phyloP scores from a whole-genome alignment of 2,329 filamentous ascomycete species.

The Lasiodiplodia theobromae region DNA sequence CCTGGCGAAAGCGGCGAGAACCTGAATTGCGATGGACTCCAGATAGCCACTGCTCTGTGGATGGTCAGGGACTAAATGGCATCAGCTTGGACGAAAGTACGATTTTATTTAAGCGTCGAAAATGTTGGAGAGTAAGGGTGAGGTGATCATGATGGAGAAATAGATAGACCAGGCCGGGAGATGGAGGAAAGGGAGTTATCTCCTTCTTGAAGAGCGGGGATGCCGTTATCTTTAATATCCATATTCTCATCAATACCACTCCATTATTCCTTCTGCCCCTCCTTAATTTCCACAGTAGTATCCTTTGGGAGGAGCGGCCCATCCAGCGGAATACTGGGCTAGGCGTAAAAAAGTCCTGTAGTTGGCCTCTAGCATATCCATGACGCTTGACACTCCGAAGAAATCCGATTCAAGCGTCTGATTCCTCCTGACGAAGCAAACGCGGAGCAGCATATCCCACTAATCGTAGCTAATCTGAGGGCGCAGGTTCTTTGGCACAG shows the following conservation, averaged over 20 bases:
- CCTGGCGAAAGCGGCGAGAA: no score
- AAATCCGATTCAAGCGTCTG: slow-evolving; percentile 85
- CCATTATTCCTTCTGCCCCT: slow-evolving; percentile 55
- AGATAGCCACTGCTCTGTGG: no score
- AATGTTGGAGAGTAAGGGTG: no score
- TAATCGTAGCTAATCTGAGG: slow-evolving; percentile 93
- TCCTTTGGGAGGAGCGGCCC: slow-evolving; percentile 54
- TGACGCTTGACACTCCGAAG: slow-evolving; percentile 79
- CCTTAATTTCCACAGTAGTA: slow-evolving; percentile 60
- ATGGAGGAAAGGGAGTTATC: no score
- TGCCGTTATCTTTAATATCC: slow-evolving; percentile 66
- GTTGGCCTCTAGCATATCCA: slow-evolving; percentile 84
- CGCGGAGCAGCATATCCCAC: slow-evolving; percentile 87
- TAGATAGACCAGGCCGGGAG: no score
- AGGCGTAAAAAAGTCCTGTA: slow-evolving; percentile 89
- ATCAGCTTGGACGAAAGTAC: no score
- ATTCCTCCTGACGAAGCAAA: slow-evolving; percentile 88
- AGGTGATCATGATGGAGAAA: no score
- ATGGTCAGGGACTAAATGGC: no score
- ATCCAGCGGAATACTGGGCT: slow-evolving; percentile 81
- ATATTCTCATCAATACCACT: slow-evolving; percentile 62
- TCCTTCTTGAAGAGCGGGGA: slow-evolving; percentile 84
- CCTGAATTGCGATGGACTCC: no score
- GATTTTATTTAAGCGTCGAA: no score
- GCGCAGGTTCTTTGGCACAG: slow-evolving; percentile 84